Evolutionary conservation across 352 stramenopile species (phyloP).

Genomic region (Phytophthora tentaculata): DNA sequence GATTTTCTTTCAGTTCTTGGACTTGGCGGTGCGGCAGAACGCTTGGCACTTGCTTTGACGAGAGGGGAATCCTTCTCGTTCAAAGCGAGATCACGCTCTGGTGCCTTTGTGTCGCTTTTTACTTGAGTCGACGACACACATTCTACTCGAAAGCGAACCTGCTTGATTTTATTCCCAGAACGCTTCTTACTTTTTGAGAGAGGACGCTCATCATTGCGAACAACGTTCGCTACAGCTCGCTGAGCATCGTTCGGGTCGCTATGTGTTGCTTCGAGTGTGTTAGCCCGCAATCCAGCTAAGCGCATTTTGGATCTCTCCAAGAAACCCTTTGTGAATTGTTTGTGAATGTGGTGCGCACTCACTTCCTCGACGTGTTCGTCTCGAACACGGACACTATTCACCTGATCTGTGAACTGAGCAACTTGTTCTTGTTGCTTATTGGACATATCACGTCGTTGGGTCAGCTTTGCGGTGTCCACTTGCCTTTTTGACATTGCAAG

Average conservation of each 20-base stretch:
- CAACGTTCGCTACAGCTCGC: background rate
- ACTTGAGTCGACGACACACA: background rate
- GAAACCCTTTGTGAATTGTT: conserved; percentile 13
- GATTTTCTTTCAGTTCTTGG: background rate
- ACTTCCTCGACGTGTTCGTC: background rate
- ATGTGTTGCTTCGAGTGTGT: background rate
- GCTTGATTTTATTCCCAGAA: background rate
- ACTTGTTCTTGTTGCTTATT: background rate
- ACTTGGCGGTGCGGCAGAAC: background rate
- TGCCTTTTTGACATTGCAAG: conserved; percentile 2
- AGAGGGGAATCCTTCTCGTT: conserved; percentile 4
- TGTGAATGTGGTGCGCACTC: conserved; percentile 8
- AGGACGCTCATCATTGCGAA: background rate
- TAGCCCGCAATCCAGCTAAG: background rate
- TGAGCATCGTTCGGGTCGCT: background rate
- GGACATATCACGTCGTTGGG: background rate
- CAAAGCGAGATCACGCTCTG: background rate
- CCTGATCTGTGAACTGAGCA: background rate
- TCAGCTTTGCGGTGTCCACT: background rate
- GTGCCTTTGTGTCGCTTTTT: background rate
- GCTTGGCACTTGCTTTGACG: background rate
- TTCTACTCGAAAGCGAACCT: background rate
- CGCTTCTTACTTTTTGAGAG: background rate
- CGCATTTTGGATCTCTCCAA: conserved; percentile 8
- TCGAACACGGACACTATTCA: background rate